Percentiles rank a stretch among this genome's conserved stretches.
Evolutionary conservation across 2,329 filamentous ascomycete genomes (phyloP).

Genomic region (Penicillium sp.): DNA sequence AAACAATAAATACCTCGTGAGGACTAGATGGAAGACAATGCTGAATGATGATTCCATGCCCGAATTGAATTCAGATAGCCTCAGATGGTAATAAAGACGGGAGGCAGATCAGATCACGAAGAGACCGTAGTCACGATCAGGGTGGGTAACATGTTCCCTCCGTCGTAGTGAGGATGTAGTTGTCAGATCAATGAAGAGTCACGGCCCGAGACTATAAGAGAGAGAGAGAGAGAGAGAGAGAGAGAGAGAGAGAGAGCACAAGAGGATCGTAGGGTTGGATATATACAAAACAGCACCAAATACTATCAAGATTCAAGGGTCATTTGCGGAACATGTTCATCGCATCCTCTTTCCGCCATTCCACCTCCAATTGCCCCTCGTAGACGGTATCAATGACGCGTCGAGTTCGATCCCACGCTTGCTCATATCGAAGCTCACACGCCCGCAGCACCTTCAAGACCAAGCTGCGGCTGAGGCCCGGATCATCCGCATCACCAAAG

Average conservation of each 20-base stretch:
- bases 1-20: no score
- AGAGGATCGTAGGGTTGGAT: not conserved
- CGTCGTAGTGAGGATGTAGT: no score
- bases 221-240: slow-evolving; percentile 5
- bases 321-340: slow-evolving; percentile 39
- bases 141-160: no score
- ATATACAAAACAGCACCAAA: slow-evolving; percentile 1
- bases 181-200: no score
- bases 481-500: slow-evolving; percentile 83
- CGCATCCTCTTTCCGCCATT: slow-evolving; percentile 45
- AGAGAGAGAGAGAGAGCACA: slow-evolving; percentile 3
- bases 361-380: slow-evolving; percentile 42
- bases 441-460: slow-evolving; percentile 56
- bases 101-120: no score
- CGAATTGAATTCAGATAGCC: no score
- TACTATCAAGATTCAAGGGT: slow-evolving; percentile 2
- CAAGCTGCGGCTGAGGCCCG: slow-evolving; percentile 54
- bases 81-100: no score
- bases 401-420: slow-evolving; percentile 47
- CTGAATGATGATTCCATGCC: no score
- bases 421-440: slow-evolving; percentile 53
- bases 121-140: no score
- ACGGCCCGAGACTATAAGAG: no score
- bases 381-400: slow-evolving; percentile 42
- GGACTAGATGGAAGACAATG: no score